A percentile compares a stretch with the other conserved stretches of the same genome.
These are phyloP conservation scores for Fusarium sp. DNA, from an alignment of 2,329 filamentous ascomycete genomes.

Conservation along the genomic window DNA sequence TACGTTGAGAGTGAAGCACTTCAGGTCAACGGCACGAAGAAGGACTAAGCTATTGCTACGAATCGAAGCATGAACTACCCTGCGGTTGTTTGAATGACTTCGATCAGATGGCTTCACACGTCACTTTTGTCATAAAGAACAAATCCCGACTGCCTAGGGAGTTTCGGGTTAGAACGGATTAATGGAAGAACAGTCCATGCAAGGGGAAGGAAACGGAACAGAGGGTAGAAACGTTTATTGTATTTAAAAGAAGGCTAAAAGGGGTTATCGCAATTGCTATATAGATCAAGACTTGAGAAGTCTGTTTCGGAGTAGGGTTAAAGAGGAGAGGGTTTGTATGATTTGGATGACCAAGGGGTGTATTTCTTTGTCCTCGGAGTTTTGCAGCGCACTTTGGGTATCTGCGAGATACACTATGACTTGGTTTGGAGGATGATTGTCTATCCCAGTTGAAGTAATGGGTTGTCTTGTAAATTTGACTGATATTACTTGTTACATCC, in stretches of 20 bases:
- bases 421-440: not conserved
- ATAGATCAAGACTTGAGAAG: slow-evolving; percentile 18
- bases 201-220: not conserved
- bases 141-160: not conserved
- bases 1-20: slow-evolving; percentile 59
- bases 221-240: slow-evolving; percentile 1
- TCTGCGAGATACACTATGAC: not conserved
- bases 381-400: slow-evolving; percentile 25
- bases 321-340: slow-evolving; percentile 25
- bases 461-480: not conserved
- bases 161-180: slow-evolving; percentile 1
- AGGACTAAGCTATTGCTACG: slow-evolving; percentile 48
- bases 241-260: slow-evolving; percentile 22
- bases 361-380: slow-evolving; percentile 27
- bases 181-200: slow-evolving; percentile 1
- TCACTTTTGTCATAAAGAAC: not conserved
- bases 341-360: slow-evolving; percentile 27
- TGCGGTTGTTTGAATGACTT: not conserved
- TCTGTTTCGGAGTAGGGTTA: slow-evolving; percentile 3
- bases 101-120: not conserved
- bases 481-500: not conserved
- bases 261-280: slow-evolving; percentile 7
- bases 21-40: slow-evolving; percentile 53
- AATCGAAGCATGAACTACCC: not conserved
- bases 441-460: not conserved